A percentile compares a stretch with the other conserved stretches of the same genome.
These are phyloP conservation scores for Xanthoconium purpureum DNA, from an alignment of 768 basidiomycete species.

Conservation along the genomic window DNA sequence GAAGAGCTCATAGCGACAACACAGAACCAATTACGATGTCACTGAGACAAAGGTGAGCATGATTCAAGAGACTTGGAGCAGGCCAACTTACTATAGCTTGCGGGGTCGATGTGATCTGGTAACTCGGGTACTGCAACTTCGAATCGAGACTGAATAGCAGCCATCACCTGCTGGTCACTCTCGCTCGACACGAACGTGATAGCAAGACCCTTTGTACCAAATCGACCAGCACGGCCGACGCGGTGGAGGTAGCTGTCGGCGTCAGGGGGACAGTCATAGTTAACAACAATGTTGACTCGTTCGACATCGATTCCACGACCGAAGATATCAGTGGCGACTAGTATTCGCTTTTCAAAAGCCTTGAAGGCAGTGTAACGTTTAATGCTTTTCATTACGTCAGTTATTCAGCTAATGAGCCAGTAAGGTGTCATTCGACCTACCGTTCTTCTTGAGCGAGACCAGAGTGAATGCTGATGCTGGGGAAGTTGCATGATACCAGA, in stretches of 20 bases:
- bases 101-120: conserved; percentile 90
- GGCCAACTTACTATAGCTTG: conserved; percentile 82
- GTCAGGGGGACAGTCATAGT: conserved; percentile 96
- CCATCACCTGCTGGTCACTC: conserved; percentile 90
- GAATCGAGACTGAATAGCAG: conserved; percentile 91
- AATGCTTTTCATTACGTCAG: conserved; percentile 53
- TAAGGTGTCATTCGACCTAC: conserved; percentile 44
- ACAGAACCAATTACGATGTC: conserved; percentile 41
- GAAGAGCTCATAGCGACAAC: conserved; percentile 7
- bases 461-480: conserved; percentile 96
- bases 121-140: conserved; percentile 96
- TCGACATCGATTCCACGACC: conserved; percentile 99
- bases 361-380: conserved; percentile 97
- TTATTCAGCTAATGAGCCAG: not conserved
- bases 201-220: conserved; percentile 98
- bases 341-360: conserved; percentile 97
- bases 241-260: conserved; percentile 98
- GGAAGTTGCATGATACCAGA: conserved; percentile 96
- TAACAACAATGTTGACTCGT: conserved; percentile 98
- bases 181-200: conserved; percentile 96
- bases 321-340: conserved; percentile 98
- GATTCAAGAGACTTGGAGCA: not conserved
- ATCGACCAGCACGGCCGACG: conserved; percentile 98
- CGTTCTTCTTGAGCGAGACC: conserved; percentile 94
- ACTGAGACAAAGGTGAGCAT: conserved; percentile 24